Conservation (phyloP, 257 asterid species). For the Anisodus acutangulus region DNA sequence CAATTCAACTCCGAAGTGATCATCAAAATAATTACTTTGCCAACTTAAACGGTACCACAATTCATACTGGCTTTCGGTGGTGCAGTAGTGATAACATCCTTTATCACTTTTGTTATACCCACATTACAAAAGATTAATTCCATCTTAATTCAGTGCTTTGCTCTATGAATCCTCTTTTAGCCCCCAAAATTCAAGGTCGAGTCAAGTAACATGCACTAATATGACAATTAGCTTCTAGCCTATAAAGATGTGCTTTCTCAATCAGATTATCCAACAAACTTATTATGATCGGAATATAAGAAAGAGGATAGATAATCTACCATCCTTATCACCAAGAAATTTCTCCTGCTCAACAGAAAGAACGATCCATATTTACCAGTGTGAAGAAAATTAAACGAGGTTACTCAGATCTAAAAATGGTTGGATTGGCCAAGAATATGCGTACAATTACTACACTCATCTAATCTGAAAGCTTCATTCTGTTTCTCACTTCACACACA, state of each 20-base stretch:
- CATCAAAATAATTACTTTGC: background rate
- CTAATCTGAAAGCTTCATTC: background rate
- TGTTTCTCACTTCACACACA: background rate
- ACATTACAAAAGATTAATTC: background rate
- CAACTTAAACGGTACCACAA: background rate
- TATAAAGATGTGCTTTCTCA: background rate
- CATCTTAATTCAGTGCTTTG: background rate
- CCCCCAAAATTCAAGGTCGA: background rate
- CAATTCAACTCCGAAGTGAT: constrained; percentile 13
- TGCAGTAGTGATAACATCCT: background rate
- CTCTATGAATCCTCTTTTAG: background rate
- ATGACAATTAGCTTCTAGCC: background rate
- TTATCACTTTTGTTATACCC: background rate
- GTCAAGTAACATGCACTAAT: background rate
- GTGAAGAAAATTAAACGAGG: background rate
- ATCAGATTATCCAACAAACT: background rate
- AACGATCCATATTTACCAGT: background rate
- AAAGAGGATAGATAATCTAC: background rate
- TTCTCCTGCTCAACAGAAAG: background rate
- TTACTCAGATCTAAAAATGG: background rate
- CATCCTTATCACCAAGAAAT: background rate
- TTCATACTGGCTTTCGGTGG: background rate
- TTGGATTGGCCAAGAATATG: background rate
- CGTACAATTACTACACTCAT: constrained; percentile 2
- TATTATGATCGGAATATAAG: background rate